These are phyloP conservation scores for Ophiocordyceps camponoti-leonardi DNA, from an alignment of 2,329 filamentous ascomycete species.

Conservation along the genomic window DNA sequence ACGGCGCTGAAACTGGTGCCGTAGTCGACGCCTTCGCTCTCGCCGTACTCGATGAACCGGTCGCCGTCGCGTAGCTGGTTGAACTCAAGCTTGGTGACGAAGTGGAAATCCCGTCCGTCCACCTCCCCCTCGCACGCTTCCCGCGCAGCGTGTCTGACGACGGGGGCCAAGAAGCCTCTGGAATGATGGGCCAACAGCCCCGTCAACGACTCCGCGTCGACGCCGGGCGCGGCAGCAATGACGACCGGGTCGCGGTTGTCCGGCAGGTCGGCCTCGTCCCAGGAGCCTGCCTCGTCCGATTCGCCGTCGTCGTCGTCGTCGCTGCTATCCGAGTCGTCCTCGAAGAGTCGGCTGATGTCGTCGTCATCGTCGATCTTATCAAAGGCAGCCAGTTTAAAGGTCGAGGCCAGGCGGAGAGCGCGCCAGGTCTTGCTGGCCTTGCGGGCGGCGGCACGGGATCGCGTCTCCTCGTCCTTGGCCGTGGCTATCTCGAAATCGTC, in stretches of 20 bases:
- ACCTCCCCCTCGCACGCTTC: slow-evolving; percentile 29
- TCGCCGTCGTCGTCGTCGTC: slow-evolving; percentile 18
- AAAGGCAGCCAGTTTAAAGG: slow-evolving; percentile 57
- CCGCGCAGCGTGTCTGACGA: slow-evolving; percentile 37
- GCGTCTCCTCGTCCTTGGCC: slow-evolving; percentile 45
- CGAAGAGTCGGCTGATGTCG: slow-evolving; percentile 43
- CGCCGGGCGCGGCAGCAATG: slow-evolving; percentile 45
- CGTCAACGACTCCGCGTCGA: slow-evolving; percentile 46
- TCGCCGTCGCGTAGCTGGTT: slow-evolving; percentile 42
- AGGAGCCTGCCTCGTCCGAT: slow-evolving; percentile 13
- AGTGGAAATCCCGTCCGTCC: slow-evolving; percentile 34
- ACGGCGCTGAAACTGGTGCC: slow-evolving; percentile 38
- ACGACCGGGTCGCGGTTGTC: slow-evolving; percentile 40
- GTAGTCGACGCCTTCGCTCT: slow-evolving; percentile 30
- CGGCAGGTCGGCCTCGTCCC: slow-evolving; percentile 21
- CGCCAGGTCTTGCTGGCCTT: slow-evolving; percentile 88
- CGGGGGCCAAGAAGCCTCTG: slow-evolving; percentile 45
- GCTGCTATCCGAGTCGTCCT: slow-evolving; percentile 23
- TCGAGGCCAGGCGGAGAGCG: slow-evolving; percentile 63
- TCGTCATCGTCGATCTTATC: slow-evolving; percentile 78
- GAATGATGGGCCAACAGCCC: slow-evolving; percentile 45
- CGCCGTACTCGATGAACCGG: slow-evolving; percentile 38
- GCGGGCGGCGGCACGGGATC: slow-evolving; percentile 39
- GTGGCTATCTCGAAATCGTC: slow-evolving; percentile 80
- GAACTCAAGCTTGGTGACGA: slow-evolving; percentile 38